Evolutionary conservation across 768 basidiomycete species (phyloP).

Genomic region (Fibroporia radiculosa): DNA sequence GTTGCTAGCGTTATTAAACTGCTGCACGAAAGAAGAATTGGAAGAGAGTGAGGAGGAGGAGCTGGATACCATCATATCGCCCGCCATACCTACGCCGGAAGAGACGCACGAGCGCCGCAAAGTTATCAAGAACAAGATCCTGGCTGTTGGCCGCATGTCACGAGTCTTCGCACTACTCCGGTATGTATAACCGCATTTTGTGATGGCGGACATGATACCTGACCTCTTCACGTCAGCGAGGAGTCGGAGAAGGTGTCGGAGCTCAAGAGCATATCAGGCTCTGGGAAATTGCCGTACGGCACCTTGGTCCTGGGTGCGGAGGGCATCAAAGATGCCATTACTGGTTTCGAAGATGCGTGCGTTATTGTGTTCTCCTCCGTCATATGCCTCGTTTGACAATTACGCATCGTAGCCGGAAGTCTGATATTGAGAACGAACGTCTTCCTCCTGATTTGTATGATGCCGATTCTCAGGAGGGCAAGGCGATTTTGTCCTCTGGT

Average conservation of each 20-base stretch:
- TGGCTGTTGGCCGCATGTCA: constrained; percentile 95
- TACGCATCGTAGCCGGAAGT: constrained; percentile 62
- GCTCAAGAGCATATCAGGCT: constrained; percentile 84
- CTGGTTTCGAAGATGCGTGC: constrained; percentile 91
- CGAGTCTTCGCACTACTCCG: constrained; percentile 93
- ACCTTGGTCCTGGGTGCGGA: constrained; percentile 84
- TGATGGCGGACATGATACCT: not conserved
- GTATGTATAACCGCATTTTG: too few species aligned
- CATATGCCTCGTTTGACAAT: constrained; percentile 1
- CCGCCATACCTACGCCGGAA: constrained; percentile 24
- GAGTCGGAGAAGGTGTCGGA: constrained; percentile 97
- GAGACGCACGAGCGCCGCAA: constrained; percentile 72
- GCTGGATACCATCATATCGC: constrained; percentile 33
- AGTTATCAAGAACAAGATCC: constrained; percentile 96
- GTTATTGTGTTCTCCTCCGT: constrained; percentile 30
- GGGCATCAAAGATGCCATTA: constrained; percentile 92
- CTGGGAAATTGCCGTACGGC: constrained; percentile 71
- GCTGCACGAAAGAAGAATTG: constrained; percentile 95
- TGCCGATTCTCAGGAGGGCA: constrained; percentile 62
- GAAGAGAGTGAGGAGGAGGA: constrained; percentile 61
- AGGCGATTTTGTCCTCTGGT: constrained; percentile 41
- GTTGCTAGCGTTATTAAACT: constrained; percentile 95
- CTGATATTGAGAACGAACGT: constrained; percentile 98
- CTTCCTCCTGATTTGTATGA: constrained; percentile 95
- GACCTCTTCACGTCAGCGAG: constrained; percentile 60